These are phyloP conservation scores for Dictyostelium firmibasis DNA, from an alignment of 78 protist genomes.

Conservation along the genomic window DNA sequence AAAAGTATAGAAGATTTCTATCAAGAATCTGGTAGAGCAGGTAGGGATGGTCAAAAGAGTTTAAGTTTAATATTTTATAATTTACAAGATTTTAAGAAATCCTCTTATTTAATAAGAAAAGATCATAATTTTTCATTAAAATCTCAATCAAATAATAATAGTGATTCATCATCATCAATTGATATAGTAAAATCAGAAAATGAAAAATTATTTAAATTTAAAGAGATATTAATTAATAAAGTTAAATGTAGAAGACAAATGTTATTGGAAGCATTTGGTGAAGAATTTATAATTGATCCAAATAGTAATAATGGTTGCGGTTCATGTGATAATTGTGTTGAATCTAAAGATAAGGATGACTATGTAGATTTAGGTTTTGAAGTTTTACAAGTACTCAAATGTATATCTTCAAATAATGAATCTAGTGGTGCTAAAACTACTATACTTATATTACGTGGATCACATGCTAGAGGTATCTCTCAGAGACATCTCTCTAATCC, in stretches of 20 bases:
- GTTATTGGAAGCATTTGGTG: neutral
- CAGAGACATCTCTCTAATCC: neutral
- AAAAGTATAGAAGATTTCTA: slow-evolving; percentile 97
- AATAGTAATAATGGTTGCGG: slow-evolving; percentile 10
- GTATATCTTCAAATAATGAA: neutral
- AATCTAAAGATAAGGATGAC: neutral
- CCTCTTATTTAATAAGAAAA: neutral
- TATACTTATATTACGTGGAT: slow-evolving; percentile 22
- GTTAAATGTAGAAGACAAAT: slow-evolving; percentile 11
- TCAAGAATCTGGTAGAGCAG: slow-evolving; percentile 96
- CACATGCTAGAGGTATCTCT: neutral
- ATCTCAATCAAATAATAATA: neutral
- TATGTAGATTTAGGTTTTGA: neutral
- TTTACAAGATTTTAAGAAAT: slow-evolving; percentile 12
- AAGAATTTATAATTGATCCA: neutral
- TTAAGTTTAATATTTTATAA: slow-evolving; percentile 23
- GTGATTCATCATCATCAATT: neutral
- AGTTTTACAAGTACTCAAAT: neutral
- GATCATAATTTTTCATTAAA: neutral
- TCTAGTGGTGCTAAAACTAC: neutral
- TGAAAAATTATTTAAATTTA: neutral
- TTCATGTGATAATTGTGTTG: slow-evolving; percentile 40
- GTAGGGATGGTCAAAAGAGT: slow-evolving; percentile 90
- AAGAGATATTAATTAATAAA: neutral
- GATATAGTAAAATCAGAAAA: neutral